Conservation (phyloP, 2,329 filamentous ascomycete genomes). For the Ilyonectria destructans region DNA sequence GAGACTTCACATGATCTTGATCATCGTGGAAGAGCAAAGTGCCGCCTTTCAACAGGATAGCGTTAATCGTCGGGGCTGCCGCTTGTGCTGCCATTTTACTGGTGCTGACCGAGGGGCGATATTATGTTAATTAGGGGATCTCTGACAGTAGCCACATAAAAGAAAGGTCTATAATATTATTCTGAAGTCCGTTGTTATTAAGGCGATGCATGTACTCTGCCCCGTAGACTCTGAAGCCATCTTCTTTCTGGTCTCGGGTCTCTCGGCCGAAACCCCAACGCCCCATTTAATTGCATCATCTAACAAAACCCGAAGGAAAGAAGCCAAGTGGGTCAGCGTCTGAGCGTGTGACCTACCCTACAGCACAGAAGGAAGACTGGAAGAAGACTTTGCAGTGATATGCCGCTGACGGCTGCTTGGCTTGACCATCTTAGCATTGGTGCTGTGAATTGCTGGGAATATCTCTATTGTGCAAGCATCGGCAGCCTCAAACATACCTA, state of each 20-base stretch:
- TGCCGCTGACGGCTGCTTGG: not conserved
- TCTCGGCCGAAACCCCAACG: not conserved
- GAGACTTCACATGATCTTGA: conserved; percentile 19
- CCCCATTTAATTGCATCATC: not conserved
- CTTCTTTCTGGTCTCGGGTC: not conserved
- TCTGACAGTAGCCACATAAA: not conserved
- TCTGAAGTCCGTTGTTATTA: not conserved
- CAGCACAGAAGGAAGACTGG: not conserved
- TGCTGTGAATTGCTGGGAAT: not conserved
- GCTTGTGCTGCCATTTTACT: not conserved
- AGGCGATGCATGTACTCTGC: not conserved
- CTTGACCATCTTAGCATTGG: not conserved
- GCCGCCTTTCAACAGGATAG: conserved; percentile 18
- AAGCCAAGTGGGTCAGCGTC: not conserved
- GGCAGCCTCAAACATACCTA: not conserved
- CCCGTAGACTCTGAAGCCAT: not conserved
- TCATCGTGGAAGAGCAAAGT: conserved; percentile 17
- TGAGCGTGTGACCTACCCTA: not conserved
- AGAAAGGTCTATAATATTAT: not conserved
- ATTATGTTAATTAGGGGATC: not conserved
- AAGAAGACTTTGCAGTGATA: not conserved
- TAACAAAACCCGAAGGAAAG: not conserved
- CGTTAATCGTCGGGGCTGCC: not conserved
- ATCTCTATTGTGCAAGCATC: not conserved
- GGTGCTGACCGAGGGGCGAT: not conserved